A percentile compares a stretch with the other conserved stretches of the same genome.
phyloP scores from a whole-genome alignment of 169 alveolate genomes.

The Eimeria sp. region DNA sequence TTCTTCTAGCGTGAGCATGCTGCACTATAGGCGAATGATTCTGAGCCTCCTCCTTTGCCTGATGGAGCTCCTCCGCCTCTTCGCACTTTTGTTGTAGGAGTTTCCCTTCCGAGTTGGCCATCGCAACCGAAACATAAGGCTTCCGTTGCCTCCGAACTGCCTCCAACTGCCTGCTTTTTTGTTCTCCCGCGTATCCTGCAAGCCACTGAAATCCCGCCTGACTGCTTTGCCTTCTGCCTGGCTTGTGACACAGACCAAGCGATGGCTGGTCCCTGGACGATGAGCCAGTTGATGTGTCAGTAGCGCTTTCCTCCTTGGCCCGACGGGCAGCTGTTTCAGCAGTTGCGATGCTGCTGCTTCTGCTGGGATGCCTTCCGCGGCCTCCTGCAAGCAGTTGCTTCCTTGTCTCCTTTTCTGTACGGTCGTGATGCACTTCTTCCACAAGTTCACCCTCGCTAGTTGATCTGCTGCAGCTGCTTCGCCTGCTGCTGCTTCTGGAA shows the following conservation, averaged over 20 bases:
- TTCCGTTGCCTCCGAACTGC: constrained; percentile 1
- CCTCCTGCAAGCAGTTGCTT: neutral
- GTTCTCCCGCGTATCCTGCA: constrained; percentile 17
- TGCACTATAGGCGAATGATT: neutral
- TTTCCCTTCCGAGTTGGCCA: neutral
- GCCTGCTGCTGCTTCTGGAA: constrained; percentile 53
- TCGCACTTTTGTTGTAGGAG: constrained; percentile 7
- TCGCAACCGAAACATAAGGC: constrained; percentile 8
- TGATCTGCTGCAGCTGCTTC: constrained; percentile 38
- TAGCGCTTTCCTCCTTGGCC: neutral
- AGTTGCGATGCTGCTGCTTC: constrained; percentile 34
- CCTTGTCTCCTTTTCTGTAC: neutral
- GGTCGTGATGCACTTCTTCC: neutral
- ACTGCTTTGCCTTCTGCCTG: neutral
- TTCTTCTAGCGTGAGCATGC: neutral
- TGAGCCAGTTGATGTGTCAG: constrained; percentile 8
- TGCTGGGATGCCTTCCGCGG: neutral
- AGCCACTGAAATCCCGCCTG: constrained; percentile 52
- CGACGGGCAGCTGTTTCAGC: neutral
- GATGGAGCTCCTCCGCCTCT: neutral
- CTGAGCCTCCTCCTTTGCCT: neutral
- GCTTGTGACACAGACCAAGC: neutral
- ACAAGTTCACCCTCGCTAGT: constrained; percentile 17
- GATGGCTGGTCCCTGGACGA: neutral
- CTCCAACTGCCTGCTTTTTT: neutral